Evolutionary conservation across 2,329 filamentous ascomycete genomes (phyloP).

Genomic region (Thelonectria rubi): DNA sequence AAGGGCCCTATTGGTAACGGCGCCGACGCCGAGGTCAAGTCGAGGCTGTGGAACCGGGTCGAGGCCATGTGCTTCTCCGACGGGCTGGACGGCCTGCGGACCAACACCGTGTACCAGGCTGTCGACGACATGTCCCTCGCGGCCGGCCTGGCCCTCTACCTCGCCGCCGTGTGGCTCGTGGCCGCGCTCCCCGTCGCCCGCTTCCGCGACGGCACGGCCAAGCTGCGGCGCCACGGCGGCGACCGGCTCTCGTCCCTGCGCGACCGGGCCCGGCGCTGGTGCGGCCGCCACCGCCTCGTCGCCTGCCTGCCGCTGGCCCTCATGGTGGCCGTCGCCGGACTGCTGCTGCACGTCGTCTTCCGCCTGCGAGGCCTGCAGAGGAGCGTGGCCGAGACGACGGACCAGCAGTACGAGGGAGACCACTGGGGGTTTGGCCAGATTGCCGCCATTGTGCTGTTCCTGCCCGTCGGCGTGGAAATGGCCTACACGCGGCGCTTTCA

Average conservation of each 20-base stretch:
- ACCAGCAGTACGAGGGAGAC: slow-evolving; percentile 8
- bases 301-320: background rate
- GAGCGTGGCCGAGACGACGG: background rate
- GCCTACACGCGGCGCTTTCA: slow-evolving; percentile 25
- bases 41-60: slow-evolving; percentile 15
- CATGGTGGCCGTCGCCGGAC: background rate
- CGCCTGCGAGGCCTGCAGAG: background rate
- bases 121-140: background rate
- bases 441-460: slow-evolving; percentile 38
- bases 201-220: background rate
- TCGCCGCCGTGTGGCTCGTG: background rate
- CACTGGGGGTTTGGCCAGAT: slow-evolving; percentile 38
- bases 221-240: background rate
- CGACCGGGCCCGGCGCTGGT: background rate
- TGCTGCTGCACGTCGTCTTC: background rate
- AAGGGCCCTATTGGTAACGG: slow-evolving; percentile 26
- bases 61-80: slow-evolving; percentile 26
- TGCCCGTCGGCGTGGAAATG: slow-evolving; percentile 35
- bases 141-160: background rate
- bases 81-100: background rate
- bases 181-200: background rate
- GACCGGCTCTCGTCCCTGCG: background rate
- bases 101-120: background rate
- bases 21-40: slow-evolving; percentile 16
- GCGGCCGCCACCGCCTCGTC: background rate